Base-by-base conservation (phyloP, 2,329 filamentous ascomycete species). In the Cladosporium austrohemisphaericum region DNA sequence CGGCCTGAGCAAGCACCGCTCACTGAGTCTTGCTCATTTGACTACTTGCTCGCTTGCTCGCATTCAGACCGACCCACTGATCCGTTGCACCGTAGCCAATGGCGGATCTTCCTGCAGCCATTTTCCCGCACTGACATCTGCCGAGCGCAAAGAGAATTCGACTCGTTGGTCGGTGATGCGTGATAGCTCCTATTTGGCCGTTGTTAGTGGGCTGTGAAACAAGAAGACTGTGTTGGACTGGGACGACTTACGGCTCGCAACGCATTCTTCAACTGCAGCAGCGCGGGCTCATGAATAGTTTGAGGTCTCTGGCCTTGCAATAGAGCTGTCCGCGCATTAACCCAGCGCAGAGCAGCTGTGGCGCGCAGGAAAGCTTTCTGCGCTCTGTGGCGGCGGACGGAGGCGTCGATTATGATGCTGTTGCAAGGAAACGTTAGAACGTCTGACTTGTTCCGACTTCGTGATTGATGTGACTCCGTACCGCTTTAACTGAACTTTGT, bases 101-200 rank as follows among this genome's bases (percentile, higher is more conserved):
- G 76, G 70, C 3, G 81, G 81, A 59, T 84, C 81, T 53, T 84
- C 81, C 29, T 68, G 67, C 36, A 83, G 68, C 80, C 80, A 84
- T 66, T 82, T 80, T 31, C 78, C 76, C 55, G 79, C 77, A 33
- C 75, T 68, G 35, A 69, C 59, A 59, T 84, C 81, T 32, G 77
- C 74, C 20, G 72, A 68, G 53, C 76, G 74, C 14, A 84, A 72
- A 23, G 77, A 76, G 49, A 74, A 70, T 44, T 79, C 71, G 40
- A 83, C 76, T 54, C 77, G 69, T 37, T 73, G 69, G 55, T 84
- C 78, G 11, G 79, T 81, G 53, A 83, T 72, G 20, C 71, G 70
- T 11, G 71, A 68, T 36, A 83, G 67, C 62, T 84, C 81, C 76
- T 84, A 38, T 11, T 28, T n/a, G 19, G 6, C 31, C 4, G n/a